Evolutionary conservation across 805 yeast species (phyloP).

Genomic region (Candida coleopterorum): DNA sequence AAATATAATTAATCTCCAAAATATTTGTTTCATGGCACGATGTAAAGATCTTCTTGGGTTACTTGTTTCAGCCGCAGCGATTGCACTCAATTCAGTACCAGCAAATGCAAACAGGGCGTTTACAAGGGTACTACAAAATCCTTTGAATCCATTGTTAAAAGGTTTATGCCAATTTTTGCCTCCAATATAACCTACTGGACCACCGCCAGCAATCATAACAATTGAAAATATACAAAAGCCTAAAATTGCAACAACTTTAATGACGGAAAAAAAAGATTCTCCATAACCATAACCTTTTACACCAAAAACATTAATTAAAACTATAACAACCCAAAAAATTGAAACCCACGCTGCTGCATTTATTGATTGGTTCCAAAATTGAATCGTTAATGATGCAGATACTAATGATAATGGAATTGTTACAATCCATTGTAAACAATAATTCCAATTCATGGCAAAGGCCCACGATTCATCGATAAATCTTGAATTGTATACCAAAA

Average conservation of each 20-base stretch:
- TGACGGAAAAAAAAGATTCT: conserved; percentile 30
- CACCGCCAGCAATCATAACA: conserved; percentile 37
- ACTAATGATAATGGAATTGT: conserved; percentile 40
- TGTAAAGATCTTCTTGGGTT: conserved; percentile 33
- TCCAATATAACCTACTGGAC: conserved; percentile 35
- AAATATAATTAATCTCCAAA: conserved; percentile 35
- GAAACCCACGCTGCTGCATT: conserved; percentile 41
- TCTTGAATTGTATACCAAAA: conserved; percentile 35
- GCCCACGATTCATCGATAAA: conserved; percentile 42
- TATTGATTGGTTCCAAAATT: conserved; percentile 35
- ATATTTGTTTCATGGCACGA: conserved; percentile 34
- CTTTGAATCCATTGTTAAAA: conserved; percentile 33
- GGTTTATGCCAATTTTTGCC: conserved; percentile 34
- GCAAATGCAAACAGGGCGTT: conserved; percentile 26
- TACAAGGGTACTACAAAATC: conserved; percentile 25
- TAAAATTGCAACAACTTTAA: conserved; percentile 34
- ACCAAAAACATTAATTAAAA: conserved; percentile 30
- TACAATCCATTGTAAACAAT: conserved; percentile 39
- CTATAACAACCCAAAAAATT: conserved; percentile 32
- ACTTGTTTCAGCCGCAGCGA: conserved; percentile 30
- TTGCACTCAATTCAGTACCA: conserved; percentile 27
- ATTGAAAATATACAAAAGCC: conserved; percentile 39
- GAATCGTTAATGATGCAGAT: conserved; percentile 38
- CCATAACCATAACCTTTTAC: conserved; percentile 35
- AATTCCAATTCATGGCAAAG: conserved; percentile 42